Evolutionary conservation across 257 asterid species (phyloP).

Genomic region (Penstemon newberryi): DNA sequence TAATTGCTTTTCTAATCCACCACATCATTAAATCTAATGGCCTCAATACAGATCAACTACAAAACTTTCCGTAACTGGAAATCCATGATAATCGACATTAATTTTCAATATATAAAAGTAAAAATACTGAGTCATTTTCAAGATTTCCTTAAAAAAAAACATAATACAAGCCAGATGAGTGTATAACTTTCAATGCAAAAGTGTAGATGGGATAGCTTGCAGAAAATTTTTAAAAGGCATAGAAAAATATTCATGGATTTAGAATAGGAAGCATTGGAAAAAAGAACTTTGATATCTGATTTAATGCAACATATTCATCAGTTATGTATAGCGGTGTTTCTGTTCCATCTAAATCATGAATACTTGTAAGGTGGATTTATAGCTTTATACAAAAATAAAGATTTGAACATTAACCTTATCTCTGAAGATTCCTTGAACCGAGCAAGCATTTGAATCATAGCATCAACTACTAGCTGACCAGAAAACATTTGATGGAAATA

Average conservation of each 20-base stretch:
- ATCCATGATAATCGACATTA: conserved; percentile 4
- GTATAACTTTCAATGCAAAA: conserved; percentile 3
- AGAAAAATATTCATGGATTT: background rate
- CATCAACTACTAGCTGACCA: conserved; percentile 67
- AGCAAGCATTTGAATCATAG: conserved; percentile 79
- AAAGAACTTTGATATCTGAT: background rate
- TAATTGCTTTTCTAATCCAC: conserved; percentile 7
- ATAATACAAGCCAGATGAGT: background rate
- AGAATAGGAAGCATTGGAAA: background rate
- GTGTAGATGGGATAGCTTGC: background rate
- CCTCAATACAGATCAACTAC: conserved; percentile 1
- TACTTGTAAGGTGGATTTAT: too few relatives aligned
- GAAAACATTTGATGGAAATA: conserved; percentile 92
- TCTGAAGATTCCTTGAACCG: conserved; percentile 80
- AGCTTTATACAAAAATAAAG: background rate
- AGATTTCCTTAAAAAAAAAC: conserved; percentile 10
- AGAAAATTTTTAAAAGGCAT: background rate
- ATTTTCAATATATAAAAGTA: conserved; percentile 7
- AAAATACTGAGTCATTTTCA: conserved; percentile 1
- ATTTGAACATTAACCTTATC: conserved; percentile 48
- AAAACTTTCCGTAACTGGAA: conserved; percentile 1
- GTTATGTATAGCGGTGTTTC: background rate
- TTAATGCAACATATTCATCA: conserved; percentile 12
- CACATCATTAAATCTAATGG: conserved; percentile 9
- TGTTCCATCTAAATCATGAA: too few relatives aligned